phyloP scores from a whole-genome alignment of 2,329 filamentous ascomycete genomes.

The Dactylellina drechsleri region DNA sequence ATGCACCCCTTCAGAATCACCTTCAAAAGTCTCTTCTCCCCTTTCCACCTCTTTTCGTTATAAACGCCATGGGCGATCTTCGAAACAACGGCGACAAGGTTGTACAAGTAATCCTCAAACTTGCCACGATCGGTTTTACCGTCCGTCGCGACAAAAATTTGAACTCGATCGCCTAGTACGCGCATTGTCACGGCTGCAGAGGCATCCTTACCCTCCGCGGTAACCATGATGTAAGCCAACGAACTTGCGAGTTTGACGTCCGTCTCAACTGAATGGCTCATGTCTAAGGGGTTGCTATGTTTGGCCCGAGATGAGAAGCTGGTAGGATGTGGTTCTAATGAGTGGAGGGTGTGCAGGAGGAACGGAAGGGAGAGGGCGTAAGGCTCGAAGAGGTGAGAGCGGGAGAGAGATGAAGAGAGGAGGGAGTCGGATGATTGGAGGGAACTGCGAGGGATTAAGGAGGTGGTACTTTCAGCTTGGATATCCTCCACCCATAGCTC shows the following conservation, averaged over 20 bases:
- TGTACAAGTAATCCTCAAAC: not conserved
- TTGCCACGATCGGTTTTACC: not conserved
- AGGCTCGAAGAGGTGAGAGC: not conserved
- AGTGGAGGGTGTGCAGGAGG: constrained; percentile 5
- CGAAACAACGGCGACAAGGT: not conserved
- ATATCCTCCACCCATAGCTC: constrained; percentile 25
- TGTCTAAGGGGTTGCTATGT: no score
- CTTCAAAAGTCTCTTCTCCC: constrained; percentile 6
- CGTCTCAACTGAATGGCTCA: not conserved
- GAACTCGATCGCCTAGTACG: not conserved
- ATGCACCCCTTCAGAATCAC: not conserved
- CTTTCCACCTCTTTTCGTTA: not conserved
- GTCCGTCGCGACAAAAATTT: not conserved
- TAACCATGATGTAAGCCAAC: constrained; percentile 4
- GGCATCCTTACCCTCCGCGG: not conserved
- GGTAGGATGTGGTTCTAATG: not conserved
- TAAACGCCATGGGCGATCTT: not conserved
- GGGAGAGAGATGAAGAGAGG: not conserved
- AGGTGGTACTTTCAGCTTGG: not conserved
- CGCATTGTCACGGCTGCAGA: constrained; percentile 17
- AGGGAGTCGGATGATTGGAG: not conserved
- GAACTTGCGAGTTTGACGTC: not conserved
- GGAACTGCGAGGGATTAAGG: not conserved
- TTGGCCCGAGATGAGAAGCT: not conserved
- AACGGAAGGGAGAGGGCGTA: constrained; percentile 14